These are phyloP conservation scores for Silene vulgaris DNA, from an alignment of 179 eudicot genomes.

Conservation along the genomic window DNA sequence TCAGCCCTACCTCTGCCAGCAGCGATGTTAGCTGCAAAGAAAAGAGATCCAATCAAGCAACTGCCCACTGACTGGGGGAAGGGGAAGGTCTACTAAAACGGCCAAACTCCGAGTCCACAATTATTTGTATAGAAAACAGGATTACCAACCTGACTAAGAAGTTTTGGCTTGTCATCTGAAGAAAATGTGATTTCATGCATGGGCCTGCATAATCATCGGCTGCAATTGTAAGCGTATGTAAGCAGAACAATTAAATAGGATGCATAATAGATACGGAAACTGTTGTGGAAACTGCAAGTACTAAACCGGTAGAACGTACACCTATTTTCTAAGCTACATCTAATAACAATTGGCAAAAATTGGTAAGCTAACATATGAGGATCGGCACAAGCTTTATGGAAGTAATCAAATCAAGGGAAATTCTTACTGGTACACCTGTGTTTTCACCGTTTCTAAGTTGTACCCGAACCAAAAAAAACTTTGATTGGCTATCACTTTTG, in stretches of 20 bases:
- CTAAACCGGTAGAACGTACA: not conserved
- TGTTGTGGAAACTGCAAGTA: not conserved
- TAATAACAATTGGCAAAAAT: constrained; percentile 1
- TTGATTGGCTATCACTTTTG: too few relatives aligned
- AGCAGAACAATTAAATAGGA: constrained; percentile 4
- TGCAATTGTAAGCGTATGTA: constrained; percentile 14
- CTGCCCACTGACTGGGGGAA: not conserved
- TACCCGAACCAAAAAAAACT: too few relatives aligned
- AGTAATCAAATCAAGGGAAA: not conserved
- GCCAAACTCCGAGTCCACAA: not conserved
- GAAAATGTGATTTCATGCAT: constrained; percentile 89
- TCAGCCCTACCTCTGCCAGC: constrained; percentile 66
- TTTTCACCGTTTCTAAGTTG: too few relatives aligned
- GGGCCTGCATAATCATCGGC: constrained; percentile 55
- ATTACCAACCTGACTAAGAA: constrained; percentile 64
- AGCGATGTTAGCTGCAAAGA: constrained; percentile 61
- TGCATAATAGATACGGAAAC: not conserved
- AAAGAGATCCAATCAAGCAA: constrained; percentile 12
- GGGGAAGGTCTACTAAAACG: too few relatives aligned
- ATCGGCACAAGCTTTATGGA: constrained; percentile 7
- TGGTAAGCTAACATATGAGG: not conserved
- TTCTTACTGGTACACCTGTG: too few relatives aligned
- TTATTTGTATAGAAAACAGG: not conserved
- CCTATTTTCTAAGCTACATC: not conserved
- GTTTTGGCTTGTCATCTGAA: constrained; percentile 73